phyloP scores from a whole-genome alignment of 768 basidiomycete genomes.

The Phylloporus arenicola region DNA sequence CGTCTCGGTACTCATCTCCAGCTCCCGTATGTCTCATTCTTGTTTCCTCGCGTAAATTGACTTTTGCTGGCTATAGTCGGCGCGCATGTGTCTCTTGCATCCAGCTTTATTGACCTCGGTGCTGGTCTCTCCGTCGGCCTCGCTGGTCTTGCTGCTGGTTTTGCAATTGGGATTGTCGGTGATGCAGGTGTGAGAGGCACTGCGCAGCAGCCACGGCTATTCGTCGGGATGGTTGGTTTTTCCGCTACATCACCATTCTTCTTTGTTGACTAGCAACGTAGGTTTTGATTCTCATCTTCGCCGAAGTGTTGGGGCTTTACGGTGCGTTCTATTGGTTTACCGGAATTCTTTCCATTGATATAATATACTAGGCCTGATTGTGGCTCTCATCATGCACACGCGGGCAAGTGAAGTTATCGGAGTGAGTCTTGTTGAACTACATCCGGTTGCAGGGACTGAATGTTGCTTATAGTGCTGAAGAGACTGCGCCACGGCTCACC shows the following conservation, averaged over 20 bases:
- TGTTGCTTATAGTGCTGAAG: constrained; percentile 21
- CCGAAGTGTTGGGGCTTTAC: constrained; percentile 90
- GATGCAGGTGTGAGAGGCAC: constrained; percentile 98
- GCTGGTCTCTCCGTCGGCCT: constrained; percentile 90
- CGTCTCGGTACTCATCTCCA: constrained; percentile 94
- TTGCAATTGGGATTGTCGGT: constrained; percentile 97
- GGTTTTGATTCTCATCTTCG: constrained; percentile 98
- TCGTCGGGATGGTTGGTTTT: constrained; percentile 80
- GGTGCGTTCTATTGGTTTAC: constrained; percentile 37
- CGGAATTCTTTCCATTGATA: background rate
- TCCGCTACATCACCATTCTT: background rate
- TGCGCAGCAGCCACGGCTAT: constrained; percentile 91
- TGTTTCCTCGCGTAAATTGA: background rate
- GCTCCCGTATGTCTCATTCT: constrained; percentile 61
- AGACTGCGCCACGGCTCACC: background rate
- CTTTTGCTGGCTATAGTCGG: constrained; percentile 42
- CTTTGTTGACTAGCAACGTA: constrained; percentile 22
- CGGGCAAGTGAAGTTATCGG: constrained; percentile 35
- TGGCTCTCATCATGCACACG: constrained; percentile 95
- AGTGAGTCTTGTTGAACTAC: constrained; percentile 4
- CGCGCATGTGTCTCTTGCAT: constrained; percentile 81
- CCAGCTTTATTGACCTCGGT: constrained; percentile 91
- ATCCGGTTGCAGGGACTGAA: background rate
- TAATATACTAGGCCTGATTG: constrained; percentile 60
- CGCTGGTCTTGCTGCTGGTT: constrained; percentile 94